Conservation (phyloP, 108 stramenopile species). For the Skeletonema costatum region DNA sequence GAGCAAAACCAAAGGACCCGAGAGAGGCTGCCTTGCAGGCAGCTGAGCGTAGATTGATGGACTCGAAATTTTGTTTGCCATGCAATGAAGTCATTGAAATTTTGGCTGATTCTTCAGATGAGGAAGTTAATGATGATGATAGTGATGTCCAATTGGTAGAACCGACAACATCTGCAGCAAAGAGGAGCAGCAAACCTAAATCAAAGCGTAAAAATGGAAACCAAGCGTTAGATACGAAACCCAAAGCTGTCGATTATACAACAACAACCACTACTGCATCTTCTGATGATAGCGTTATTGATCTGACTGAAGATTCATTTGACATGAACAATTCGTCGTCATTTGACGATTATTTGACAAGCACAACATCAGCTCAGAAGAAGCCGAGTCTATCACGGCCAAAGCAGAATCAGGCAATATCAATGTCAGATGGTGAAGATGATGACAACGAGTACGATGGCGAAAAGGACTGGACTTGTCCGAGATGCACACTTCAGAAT, state of each 20-base stretch:
- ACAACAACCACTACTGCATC: not conserved
- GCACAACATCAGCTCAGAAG: not conserved
- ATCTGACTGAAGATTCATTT: constrained; percentile 22
- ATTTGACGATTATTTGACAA: not conserved
- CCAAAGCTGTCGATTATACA: not conserved
- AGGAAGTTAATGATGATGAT: constrained; percentile 6
- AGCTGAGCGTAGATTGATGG: constrained; percentile 44
- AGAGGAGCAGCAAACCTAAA: not conserved
- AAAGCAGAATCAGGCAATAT: not conserved
- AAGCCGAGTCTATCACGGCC: not conserved
- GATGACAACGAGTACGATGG: not conserved
- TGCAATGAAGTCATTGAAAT: constrained; percentile 55
- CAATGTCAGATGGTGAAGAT: too few relatives aligned
- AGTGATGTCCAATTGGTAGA: not conserved
- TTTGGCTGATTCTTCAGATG: constrained; percentile 36
- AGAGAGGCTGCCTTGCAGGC: constrained; percentile 47
- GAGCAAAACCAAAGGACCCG: constrained; percentile 1
- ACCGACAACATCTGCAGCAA: not conserved
- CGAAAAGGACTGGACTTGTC: constrained; percentile 21
- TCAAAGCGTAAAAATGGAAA: constrained; percentile 1
- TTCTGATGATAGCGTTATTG: constrained; percentile 8
- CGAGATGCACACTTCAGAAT: constrained; percentile 38
- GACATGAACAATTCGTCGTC: not conserved
- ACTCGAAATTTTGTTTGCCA: constrained; percentile 52
- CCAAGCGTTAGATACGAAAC: not conserved